Conservation (phyloP, 2,329 filamentous ascomycete species). For the Fusarium paranaense region DNA sequence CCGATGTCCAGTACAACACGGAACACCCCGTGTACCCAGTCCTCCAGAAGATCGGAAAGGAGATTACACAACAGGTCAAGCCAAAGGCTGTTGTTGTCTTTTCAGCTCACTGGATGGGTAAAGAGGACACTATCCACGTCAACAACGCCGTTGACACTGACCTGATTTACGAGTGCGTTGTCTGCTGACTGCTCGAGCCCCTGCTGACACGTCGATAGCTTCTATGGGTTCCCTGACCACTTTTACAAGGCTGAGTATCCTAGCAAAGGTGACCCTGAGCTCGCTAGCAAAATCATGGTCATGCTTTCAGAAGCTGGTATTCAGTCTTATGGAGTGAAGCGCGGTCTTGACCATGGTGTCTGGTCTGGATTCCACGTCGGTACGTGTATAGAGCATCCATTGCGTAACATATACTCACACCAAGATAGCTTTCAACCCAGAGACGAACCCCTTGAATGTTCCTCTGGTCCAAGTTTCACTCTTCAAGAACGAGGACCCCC, state of each 20-base stretch:
- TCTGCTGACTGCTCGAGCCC: too few relatives aligned
- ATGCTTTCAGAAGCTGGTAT: constrained; percentile 69
- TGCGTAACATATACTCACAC: constrained; percentile 12
- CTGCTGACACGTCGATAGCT: constrained; percentile 55
- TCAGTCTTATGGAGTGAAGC: constrained; percentile 66
- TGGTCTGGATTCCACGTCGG: constrained; percentile 74
- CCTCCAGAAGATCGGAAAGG: constrained; percentile 73
- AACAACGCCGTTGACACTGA: constrained; percentile 74
- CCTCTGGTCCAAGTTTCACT: constrained; percentile 81
- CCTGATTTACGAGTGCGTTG: constrained; percentile 73
- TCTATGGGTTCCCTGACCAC: constrained; percentile 77
- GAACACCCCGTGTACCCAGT: constrained; percentile 74
- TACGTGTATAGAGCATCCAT: constrained; percentile 12
- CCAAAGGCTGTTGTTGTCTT: constrained; percentile 81
- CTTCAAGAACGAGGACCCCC: constrained; percentile 72
- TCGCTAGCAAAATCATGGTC: constrained; percentile 69
- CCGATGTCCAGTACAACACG: constrained; percentile 75
- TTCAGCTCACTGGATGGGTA: constrained; percentile 81
- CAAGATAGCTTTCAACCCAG: constrained; percentile 67
- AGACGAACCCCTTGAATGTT: constrained; percentile 70
- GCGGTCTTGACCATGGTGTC: constrained; percentile 81
- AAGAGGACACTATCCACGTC: constrained; percentile 67
- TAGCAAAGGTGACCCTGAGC: constrained; percentile 68
- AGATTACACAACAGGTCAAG: constrained; percentile 77
- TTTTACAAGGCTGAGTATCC: constrained; percentile 77